Base-by-base conservation (phyloP, 2,329 filamentous ascomycete species). In the Trichocomaceae sp. region DNA sequence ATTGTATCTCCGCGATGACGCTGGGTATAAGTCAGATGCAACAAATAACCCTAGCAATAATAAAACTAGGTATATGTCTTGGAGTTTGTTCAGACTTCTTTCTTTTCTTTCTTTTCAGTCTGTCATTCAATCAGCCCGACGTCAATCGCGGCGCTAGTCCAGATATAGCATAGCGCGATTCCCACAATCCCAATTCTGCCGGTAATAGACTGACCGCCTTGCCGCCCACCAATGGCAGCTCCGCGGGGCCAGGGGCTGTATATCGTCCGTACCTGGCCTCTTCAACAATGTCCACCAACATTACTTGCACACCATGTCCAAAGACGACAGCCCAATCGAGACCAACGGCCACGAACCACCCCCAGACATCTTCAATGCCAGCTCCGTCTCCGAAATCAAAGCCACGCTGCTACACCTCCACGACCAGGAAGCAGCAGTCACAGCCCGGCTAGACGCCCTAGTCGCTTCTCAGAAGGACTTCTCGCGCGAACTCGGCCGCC, bases 391-490 rank as follows among this genome's bases (percentile, higher is more conserved):
- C 61, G 88, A 95, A 60, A 87, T 99, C 68, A 87, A 86, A 66
- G 81, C 85, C 58, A 84, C 87, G 52, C 83, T 99, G 60, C 79
- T 83, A 44, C 78, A 84, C 62, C 83, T 97, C 50, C 87, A 91
- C 66, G 75, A 79, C 50, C 87, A 87, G 66, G 91, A 97, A 72
- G 79, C 84, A 58, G 73, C 79, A 53, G 83, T 96, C 59, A 89
- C 86, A 0, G 78, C 80, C 53, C 86, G 84, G 46, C 83, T 97
- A 45, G 83, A 92, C 70, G 77, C 81, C 51, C 82, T 96, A 52
- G 76, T 96, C 48, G 83, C 86, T 59, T 90, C 88, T 0, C 90
- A 97, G 68, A 84, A 88, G 58, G 88, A 95, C 66, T 82, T 99
- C 49, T 86, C 87, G 19, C 87, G 90, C 61, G 90, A 96, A 65